Conservation (phyloP, 805 yeast genomes). For the Vanderwaltozyma verrucispora region DNA sequence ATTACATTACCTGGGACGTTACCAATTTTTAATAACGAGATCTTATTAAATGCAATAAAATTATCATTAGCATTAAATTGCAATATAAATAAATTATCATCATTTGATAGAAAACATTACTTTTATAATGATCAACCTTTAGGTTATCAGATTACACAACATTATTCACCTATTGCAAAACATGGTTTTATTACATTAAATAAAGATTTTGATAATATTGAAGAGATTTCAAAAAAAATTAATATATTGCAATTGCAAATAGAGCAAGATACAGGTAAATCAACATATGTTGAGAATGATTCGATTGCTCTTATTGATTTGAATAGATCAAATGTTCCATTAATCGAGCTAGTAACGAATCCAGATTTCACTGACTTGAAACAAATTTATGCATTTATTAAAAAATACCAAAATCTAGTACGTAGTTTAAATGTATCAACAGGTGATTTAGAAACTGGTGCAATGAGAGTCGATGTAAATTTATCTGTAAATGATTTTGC, state of each 20-base stretch:
- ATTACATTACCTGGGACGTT: constrained; percentile 88
- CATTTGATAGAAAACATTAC: constrained; percentile 91
- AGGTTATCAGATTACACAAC: constrained; percentile 94
- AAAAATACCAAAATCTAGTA: constrained; percentile 66
- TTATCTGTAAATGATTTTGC: constrained; percentile 64
- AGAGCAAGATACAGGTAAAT: constrained; percentile 92
- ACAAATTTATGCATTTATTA: constrained; percentile 69
- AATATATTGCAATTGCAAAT: constrained; percentile 73
- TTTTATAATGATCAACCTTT: constrained; percentile 94
- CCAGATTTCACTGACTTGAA: constrained; percentile 68
- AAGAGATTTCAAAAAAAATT: constrained; percentile 36
- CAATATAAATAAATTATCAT: constrained; percentile 41
- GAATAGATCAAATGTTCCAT: constrained; percentile 76
- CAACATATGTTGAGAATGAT: constrained; percentile 39
- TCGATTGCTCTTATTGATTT: constrained; percentile 49
- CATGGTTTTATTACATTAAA: constrained; percentile 48
- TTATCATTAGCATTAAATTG: constrained; percentile 65
- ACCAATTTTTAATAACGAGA: constrained; percentile 70
- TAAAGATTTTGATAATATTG: constrained; percentile 43
- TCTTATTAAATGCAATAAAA: constrained; percentile 56
- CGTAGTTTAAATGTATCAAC: constrained; percentile 63
- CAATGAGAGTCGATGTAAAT: constrained; percentile 91
- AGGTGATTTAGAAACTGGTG: constrained; percentile 90
- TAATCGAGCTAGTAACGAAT: constrained; percentile 82
- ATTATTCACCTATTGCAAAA: constrained; percentile 64